phyloP scores from a whole-genome alignment of 139 green algal species.

The Yamagishiella unicocca region DNA sequence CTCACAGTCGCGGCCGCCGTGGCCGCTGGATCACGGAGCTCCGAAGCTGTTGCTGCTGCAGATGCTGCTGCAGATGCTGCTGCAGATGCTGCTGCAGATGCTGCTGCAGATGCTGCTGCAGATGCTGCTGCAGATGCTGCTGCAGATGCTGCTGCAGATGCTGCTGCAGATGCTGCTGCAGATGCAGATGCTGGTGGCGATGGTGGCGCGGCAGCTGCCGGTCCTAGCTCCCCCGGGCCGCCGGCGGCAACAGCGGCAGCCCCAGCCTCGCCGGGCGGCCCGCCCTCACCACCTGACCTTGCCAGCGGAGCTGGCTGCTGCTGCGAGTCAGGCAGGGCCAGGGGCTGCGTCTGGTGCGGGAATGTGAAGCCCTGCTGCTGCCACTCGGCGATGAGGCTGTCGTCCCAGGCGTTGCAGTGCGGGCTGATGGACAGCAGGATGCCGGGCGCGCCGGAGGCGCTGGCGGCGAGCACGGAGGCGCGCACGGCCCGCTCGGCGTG shows the following conservation, averaged over 20 bases:
- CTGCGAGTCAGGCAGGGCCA: background rate
- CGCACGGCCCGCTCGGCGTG: constrained; percentile 25
- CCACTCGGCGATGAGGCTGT: constrained; percentile 27
- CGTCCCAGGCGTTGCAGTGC: constrained; percentile 49
- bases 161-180: background rate
- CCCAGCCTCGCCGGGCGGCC: too few relatives aligned
- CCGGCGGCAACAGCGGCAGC: too few relatives aligned
- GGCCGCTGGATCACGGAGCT: too few relatives aligned
- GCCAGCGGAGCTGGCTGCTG: background rate
- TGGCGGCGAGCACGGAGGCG: background rate
- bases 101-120: background rate
- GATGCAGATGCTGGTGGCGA: background rate
- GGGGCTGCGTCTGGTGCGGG: background rate
- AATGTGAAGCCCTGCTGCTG: constrained; percentile 36
- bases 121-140: background rate
- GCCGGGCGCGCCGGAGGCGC: constrained; percentile 40
- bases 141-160: background rate
- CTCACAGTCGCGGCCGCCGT: too few relatives aligned
- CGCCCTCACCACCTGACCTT: too few relatives aligned
- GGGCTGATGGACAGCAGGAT: constrained; percentile 38
- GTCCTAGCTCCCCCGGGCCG: too few relatives aligned
- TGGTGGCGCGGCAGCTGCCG: background rate
- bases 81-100: background rate
- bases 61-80: background rate
- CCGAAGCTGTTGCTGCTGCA: too few relatives aligned